A percentile compares a stretch with the other conserved stretches of the same genome.
Conservation (phyloP, 1,139 yeast genomes). For the Diutina sp. region DNA sequence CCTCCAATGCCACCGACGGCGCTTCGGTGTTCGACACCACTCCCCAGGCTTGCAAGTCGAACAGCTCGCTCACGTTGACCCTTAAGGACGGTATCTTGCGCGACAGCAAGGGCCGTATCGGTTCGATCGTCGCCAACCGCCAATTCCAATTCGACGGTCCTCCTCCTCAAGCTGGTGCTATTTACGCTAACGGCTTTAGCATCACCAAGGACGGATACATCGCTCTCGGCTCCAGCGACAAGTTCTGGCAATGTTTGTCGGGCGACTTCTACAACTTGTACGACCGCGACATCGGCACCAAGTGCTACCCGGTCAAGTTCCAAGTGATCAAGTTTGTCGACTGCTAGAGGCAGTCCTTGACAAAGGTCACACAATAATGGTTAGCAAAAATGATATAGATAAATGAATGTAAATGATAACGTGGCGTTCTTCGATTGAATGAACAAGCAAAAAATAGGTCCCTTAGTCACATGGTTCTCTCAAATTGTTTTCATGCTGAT, state of each 20-base stretch:
- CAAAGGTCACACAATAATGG: too few species aligned
- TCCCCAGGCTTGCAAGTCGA: slow-evolving; percentile 32
- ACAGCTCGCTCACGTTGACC: slow-evolving; percentile 41
- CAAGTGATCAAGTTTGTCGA: slow-evolving; percentile 48
- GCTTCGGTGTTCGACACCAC: neutral
- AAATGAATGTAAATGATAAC: neutral
- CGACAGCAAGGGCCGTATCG: slow-evolving; percentile 59
- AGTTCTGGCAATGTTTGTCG: slow-evolving; percentile 69
- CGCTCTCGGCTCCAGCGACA: slow-evolving; percentile 52
- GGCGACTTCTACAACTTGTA: slow-evolving; percentile 78
- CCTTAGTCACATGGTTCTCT: too few species aligned
- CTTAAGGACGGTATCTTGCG: slow-evolving; percentile 41
- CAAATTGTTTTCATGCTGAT: too few species aligned
- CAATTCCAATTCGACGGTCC: slow-evolving; percentile 88
- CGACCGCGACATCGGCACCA: slow-evolving; percentile 53
- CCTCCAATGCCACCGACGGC: neutral
- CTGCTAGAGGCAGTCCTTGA: slow-evolving; percentile 24
- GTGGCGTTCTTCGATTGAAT: too few species aligned
- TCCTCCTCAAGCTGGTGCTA: slow-evolving; percentile 83
- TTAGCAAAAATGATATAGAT: neutral
- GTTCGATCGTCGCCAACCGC: slow-evolving; percentile 75
- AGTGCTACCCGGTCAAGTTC: slow-evolving; percentile 53
- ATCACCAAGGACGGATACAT: slow-evolving; percentile 45
- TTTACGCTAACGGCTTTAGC: slow-evolving; percentile 69
- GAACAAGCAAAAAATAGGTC: too few species aligned